phyloP scores from a whole-genome alignment of 129 eudicot genomes.

The Flaveria trinervia region DNA sequence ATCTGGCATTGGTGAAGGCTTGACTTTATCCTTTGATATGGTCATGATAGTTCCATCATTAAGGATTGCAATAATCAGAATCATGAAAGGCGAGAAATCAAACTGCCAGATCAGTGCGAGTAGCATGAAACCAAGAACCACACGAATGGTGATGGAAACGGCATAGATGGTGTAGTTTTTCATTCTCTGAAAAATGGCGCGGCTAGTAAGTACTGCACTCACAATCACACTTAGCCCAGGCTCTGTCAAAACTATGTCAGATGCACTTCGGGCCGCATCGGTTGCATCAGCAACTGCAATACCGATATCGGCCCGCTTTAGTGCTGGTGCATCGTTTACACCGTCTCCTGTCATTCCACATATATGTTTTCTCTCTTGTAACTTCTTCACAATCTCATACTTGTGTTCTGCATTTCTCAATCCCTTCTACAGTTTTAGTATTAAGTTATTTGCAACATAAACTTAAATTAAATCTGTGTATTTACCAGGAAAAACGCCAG shows the following conservation, averaged over 20 bases:
- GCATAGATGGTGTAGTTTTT: constrained; percentile 92
- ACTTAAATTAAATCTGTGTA: neutral
- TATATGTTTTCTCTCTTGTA: constrained; percentile 79
- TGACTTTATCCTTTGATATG: constrained; percentile 82
- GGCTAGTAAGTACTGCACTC: constrained; percentile 75
- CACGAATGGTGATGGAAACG: constrained; percentile 85
- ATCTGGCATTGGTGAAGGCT: constrained; percentile 85
- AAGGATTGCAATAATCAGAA: constrained; percentile 77
- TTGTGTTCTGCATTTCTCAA: constrained; percentile 66
- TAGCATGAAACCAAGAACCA: constrained; percentile 84
- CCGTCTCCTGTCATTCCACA: constrained; percentile 98
- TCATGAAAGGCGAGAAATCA: constrained; percentile 90
- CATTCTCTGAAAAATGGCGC: constrained; percentile 94
- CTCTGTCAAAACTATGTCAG: constrained; percentile 81
- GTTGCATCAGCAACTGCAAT: constrained; percentile 93
- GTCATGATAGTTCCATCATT: constrained; percentile 97
- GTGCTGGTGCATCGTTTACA: constrained; percentile 89
- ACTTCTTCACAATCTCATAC: constrained; percentile 84
- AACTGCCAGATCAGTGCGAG: constrained; percentile 84
- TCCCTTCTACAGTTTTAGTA: constrained; percentile 16
- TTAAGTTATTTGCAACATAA: neutral
- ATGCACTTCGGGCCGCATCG: constrained; percentile 86
- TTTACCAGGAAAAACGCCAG: constrained; percentile 90
- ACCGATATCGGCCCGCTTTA: constrained; percentile 84
- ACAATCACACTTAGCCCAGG: constrained; percentile 84